A percentile compares a stretch with the other conserved stretches of the same genome.
Conservation (phyloP, 306 rosid genomes). For the Dalbergia cultrata region DNA sequence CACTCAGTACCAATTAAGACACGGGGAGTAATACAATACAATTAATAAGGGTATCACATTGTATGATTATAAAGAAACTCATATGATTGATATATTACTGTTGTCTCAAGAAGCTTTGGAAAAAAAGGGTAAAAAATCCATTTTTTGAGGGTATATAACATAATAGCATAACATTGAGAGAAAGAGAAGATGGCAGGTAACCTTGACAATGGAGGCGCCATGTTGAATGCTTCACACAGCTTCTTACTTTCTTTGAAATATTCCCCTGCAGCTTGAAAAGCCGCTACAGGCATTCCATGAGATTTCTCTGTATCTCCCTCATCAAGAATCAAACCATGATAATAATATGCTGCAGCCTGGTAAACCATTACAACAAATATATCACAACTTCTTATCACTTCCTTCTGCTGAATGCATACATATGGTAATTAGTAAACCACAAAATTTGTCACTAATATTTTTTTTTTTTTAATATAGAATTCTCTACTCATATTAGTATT, state of each 20-base stretch:
- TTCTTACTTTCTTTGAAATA: slow-evolving; percentile 94
- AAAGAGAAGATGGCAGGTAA: slow-evolving; percentile 36
- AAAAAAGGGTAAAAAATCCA: not conserved
- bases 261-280: slow-evolving; percentile 97
- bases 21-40: not conserved
- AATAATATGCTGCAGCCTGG: slow-evolving; percentile 99
- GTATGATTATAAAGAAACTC: not conserved
- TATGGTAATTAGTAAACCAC: slow-evolving; percentile 16
- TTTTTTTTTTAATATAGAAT: not conserved
- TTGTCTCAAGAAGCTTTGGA: not conserved
- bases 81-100: not conserved
- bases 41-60: not conserved
- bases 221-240: slow-evolving; percentile 78
- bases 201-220: slow-evolving; percentile 87
- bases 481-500: not conserved
- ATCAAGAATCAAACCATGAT: slow-evolving; percentile 95
- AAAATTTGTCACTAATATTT: not conserved
- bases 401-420: slow-evolving; percentile 28
- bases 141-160: slow-evolving; percentile 15
- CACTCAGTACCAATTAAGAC: not conserved
- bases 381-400: slow-evolving; percentile 39
- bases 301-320: slow-evolving; percentile 98
- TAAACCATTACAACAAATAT: slow-evolving; percentile 39
- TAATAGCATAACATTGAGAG: not conserved
- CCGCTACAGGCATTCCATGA: slow-evolving; percentile 99